phyloP scores from a whole-genome alignment of 2,329 filamentous ascomycete species.

The Fusarium compactum region DNA sequence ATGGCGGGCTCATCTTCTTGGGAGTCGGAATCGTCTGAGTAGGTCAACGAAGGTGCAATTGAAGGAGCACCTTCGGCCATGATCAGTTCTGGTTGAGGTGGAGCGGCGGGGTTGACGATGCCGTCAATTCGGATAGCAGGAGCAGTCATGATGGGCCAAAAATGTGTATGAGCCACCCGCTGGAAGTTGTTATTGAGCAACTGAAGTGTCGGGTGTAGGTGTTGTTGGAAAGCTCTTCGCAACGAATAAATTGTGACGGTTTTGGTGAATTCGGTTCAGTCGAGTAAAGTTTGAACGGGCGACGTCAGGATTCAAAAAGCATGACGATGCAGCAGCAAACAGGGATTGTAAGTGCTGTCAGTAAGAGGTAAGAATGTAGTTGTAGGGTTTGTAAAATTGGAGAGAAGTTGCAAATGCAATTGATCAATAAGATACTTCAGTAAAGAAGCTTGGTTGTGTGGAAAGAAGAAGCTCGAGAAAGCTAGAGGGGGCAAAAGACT shows the following conservation, averaged over 20 bases:
- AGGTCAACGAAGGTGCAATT: constrained; percentile 71
- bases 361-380: background rate
- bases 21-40: constrained; percentile 72
- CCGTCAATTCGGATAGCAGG: constrained; percentile 45
- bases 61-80: constrained; percentile 64
- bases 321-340: constrained; percentile 38
- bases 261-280: constrained; percentile 3
- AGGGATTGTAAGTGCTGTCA: constrained; percentile 14
- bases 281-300: constrained; percentile 6
- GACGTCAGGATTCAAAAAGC: constrained; percentile 44
- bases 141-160: constrained; percentile 48
- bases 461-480: constrained; percentile 24
- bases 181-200: constrained; percentile 5
- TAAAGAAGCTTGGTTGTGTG: background rate
- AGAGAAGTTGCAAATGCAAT: constrained; percentile 31
- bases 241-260: constrained; percentile 29
- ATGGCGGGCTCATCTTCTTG: constrained; percentile 63
- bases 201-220: constrained; percentile 24
- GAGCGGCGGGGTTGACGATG: constrained; percentile 56
- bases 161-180: constrained; percentile 29
- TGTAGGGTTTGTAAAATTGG: background rate
- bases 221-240: constrained; percentile 38
- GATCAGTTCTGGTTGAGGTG: constrained; percentile 57
- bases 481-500: constrained; percentile 37
- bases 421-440: constrained; percentile 42